Evolutionary conservation across 1,284 basidiomycete species (phyloP).

Genomic region (Fomitiporia mediterranea): DNA sequence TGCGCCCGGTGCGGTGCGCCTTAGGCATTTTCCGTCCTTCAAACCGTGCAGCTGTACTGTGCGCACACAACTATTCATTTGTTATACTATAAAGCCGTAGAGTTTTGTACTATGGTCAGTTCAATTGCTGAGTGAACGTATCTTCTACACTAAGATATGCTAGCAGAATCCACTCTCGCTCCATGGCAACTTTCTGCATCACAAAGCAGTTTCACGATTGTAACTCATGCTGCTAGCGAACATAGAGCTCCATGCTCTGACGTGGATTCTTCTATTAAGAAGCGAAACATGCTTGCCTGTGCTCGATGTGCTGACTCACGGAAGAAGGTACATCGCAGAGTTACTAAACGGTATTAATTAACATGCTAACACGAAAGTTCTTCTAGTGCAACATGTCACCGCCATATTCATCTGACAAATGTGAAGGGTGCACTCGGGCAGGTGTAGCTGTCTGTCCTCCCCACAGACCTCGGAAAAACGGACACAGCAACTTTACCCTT

Average conservation of each 20-base stretch:
- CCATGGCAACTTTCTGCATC: not conserved
- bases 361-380: not conserved
- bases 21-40: no score
- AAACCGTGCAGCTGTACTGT: no score
- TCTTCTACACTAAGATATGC: not conserved
- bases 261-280: not conserved
- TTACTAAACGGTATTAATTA: no score
- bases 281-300: conserved; percentile 1
- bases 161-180: not conserved
- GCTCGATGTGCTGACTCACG: not conserved
- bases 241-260: not conserved
- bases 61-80: no score
- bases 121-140: no score
- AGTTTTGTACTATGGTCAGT: no score
- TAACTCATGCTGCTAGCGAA: not conserved
- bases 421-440: not conserved
- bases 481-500: no score
- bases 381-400: not conserved
- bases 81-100: no score
- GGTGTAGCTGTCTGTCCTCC: not conserved
- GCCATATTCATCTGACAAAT: not conserved
- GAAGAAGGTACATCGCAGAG: not conserved
- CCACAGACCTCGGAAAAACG: not conserved
- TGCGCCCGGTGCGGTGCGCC: no score
- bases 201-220: not conserved